A percentile compares a stretch with the other conserved stretches of the same genome.
These are phyloP conservation scores for Myriosclerotinia scirpicola DNA, from an alignment of 2,329 filamentous ascomycete genomes.

Conservation along the genomic window DNA sequence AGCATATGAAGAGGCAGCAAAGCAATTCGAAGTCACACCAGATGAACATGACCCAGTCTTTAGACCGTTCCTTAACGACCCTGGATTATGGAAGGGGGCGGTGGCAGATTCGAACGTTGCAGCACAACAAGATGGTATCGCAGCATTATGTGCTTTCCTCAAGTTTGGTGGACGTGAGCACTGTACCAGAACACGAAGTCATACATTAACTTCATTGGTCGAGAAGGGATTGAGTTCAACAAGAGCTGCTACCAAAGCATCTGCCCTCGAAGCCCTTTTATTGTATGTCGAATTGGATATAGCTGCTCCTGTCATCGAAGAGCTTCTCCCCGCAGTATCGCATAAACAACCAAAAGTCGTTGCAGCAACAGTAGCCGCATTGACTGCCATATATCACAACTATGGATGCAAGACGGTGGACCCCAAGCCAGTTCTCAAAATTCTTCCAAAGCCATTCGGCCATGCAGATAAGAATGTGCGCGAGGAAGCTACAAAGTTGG, in stretches of 20 bases:
- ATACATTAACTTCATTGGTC: constrained; percentile 74
- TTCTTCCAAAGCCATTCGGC: constrained; percentile 84
- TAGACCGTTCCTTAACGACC: constrained; percentile 80
- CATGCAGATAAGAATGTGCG: constrained; percentile 98
- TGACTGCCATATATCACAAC: constrained; percentile 85
- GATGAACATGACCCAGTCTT: constrained; percentile 86
- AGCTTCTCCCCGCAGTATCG: constrained; percentile 76
- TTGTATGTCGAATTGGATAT: constrained; percentile 89
- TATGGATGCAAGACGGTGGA: constrained; percentile 94
- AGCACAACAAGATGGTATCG: constrained; percentile 89
- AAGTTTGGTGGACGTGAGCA: constrained; percentile 84
- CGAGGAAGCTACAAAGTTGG: constrained; percentile 86
- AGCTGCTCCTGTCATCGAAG: constrained; percentile 82
- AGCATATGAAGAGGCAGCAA: constrained; percentile 89
- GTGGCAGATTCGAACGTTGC: constrained; percentile 95
- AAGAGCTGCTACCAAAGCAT: constrained; percentile 83
- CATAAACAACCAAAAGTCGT: constrained; percentile 93
- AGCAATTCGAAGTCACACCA: constrained; percentile 80
- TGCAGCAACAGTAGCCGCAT: constrained; percentile 68
- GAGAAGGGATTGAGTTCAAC: constrained; percentile 92
- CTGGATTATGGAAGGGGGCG: constrained; percentile 85
- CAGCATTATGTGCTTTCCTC: constrained; percentile 84
- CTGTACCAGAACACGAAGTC: constrained; percentile 71
- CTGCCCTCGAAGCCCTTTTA: constrained; percentile 80
- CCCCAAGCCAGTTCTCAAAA: constrained; percentile 86